Evolutionary conservation across 2,329 filamentous ascomycete species (phyloP).

Genomic region (Neonectria ditissima): DNA sequence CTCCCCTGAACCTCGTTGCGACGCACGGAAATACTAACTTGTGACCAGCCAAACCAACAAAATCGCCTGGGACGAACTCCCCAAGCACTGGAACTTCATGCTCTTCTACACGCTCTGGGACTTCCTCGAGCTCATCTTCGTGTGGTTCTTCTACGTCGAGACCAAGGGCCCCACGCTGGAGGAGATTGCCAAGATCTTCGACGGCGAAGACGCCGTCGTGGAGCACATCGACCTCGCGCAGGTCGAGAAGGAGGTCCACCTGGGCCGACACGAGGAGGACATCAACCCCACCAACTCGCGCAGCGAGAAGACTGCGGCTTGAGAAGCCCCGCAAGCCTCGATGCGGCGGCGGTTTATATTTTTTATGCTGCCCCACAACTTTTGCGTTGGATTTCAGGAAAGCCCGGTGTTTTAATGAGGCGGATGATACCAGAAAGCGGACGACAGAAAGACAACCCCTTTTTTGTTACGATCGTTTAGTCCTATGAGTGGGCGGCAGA

Average conservation of each 20-base stretch:
- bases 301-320: constrained; percentile 35
- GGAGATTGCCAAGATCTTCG: constrained; percentile 72
- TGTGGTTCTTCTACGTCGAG: constrained; percentile 76
- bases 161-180: constrained; percentile 78
- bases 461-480: constrained; percentile 16
- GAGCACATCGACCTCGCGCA: constrained; percentile 66
- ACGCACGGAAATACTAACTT: constrained; percentile 5
- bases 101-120: constrained; percentile 75
- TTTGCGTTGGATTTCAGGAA: not conserved
- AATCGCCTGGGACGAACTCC: constrained; percentile 70
- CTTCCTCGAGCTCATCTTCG: constrained; percentile 68
- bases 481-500: not conserved
- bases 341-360: not conserved
- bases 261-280: constrained; percentile 43
- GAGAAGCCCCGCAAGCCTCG: not conserved
- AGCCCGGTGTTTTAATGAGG: constrained; percentile 4
- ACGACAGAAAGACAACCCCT: not conserved
- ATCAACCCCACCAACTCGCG: constrained; percentile 23
- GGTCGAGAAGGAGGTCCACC: constrained; percentile 63
- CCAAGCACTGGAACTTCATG: constrained; percentile 73
- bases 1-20: not conserved
- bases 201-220: constrained; percentile 68
- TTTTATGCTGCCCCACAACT: not conserved
- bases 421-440: not conserved
- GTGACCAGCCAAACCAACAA: constrained; percentile 69